Evolutionary conservation across 257 asterid species (phyloP), one percentile per base, ranked within the genome.

Genomic region (Catharanthus roseus): DNA sequence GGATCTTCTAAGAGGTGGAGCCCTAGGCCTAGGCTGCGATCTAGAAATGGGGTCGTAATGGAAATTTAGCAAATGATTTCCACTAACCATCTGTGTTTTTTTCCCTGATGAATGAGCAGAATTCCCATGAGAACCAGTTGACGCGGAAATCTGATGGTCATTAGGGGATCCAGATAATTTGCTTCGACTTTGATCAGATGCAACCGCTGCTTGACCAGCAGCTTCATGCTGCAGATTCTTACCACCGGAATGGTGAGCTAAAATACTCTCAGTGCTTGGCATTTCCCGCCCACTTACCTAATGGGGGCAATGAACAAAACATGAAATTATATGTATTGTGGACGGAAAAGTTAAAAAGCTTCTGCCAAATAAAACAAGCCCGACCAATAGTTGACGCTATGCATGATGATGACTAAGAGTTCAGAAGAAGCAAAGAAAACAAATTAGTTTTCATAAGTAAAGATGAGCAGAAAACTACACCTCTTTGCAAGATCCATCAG

Each of bases 51-150:
- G 96, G 77, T 86, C 89, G 67, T 88, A 93, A 24, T 91, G 99
- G 79, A 93, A 89, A 79, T 93, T 93, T 72, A 93, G 86, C 77
- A 93, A 81, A 86, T 91, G 97, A 76, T 93, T 93, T 49, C 91
- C 90, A 53, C 88, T 93, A 55, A 89, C 83, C 82, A 72, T 82
- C 82, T 84, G 99, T 5, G 84, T 38, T 72, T 79, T 91, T 76
- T 77, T 89, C 26, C 90, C 88, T 44, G 82, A 68, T 54, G 84
- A 70, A 77, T 79, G 81, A 23, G 84, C 75, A 54, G 79, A 65
- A 79, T 76, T 77, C 61, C 83, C 83, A 47, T 62, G 87, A 73
- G 83, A 77, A 75, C 68, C 73, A 28, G 83, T 67, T 57, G 87
- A 56, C 58, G 80, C 73, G 65, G 83, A 77, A 73, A 34, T 67